Evolutionary conservation across 495 filamentous ascomycete genomes (phyloP).

Genomic region (Tirmania nivea): DNA sequence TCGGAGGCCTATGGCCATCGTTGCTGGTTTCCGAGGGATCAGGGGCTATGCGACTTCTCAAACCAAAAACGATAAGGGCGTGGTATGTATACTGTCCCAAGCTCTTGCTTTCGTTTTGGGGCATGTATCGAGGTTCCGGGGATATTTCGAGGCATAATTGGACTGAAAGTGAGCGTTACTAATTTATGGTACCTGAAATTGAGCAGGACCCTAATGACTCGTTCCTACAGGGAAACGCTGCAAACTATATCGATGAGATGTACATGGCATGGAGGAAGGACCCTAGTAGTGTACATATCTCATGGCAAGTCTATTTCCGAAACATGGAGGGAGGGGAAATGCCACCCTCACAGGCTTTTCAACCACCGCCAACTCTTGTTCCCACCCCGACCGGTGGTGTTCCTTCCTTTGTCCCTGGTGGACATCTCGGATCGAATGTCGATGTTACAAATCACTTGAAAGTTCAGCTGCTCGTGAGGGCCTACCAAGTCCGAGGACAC

Average conservation of each 20-base stretch:
- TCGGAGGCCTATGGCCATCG: background rate
- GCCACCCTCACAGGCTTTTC: conserved; percentile 91
- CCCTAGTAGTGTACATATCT: conserved; percentile 81
- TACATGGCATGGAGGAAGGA: conserved; percentile 93
- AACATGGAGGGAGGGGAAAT: conserved; percentile 98
- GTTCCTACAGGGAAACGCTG: conserved; percentile 83
- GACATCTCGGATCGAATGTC: conserved; percentile 48
- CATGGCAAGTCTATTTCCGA: conserved; percentile 97
- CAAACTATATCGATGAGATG: conserved; percentile 99
- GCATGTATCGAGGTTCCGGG: background rate
- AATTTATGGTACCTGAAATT: background rate
- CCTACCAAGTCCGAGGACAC: conserved; percentile 94
- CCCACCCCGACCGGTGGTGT: conserved; percentile 60
- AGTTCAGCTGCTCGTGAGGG: conserved; percentile 86
- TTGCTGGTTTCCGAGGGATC: background rate
- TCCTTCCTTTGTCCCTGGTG: conserved; percentile 46
- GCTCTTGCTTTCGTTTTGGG: background rate
- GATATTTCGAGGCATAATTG: background rate
- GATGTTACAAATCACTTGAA: conserved; percentile 94
- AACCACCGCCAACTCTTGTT: conserved; percentile 77
- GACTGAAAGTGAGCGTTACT: too few relatives aligned
- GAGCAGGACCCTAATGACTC: conserved; percentile 66
- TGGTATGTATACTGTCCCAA: background rate
- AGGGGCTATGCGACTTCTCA: background rate
- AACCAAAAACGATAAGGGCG: background rate